These are phyloP conservation scores for Castanopsis chinensis DNA, from an alignment of 306 rosid genomes.

Conservation along the genomic window DNA sequence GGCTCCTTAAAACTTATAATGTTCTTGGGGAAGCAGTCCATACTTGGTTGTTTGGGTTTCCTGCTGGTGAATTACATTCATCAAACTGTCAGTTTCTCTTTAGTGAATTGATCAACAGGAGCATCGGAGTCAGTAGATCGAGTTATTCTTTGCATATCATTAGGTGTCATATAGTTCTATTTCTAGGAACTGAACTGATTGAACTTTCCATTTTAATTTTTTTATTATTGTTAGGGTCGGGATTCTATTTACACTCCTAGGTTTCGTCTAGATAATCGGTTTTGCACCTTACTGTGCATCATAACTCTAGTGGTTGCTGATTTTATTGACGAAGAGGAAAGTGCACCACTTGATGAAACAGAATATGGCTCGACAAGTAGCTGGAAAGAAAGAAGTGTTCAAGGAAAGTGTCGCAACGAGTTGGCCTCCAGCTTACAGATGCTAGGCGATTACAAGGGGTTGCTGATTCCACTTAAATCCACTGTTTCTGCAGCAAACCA, in stretches of 20 bases:
- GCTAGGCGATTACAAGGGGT: slow-evolving; percentile 80
- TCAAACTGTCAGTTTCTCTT: not conserved
- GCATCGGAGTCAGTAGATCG: not conserved
- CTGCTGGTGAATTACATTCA: not conserved
- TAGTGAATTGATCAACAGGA: not conserved
- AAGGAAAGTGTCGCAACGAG: slow-evolving; percentile 58
- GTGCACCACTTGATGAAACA: slow-evolving; percentile 38
- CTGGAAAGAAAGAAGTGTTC: slow-evolving; percentile 57
- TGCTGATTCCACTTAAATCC: slow-evolving; percentile 78
- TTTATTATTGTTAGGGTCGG: slow-evolving; percentile 63
- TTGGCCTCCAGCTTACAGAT: slow-evolving; percentile 76
- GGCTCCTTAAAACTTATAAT: not conserved
- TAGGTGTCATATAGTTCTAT: not conserved
- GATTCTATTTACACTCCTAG: slow-evolving; percentile 88
- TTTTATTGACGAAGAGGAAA: slow-evolving; percentile 86
- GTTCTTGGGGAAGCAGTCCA: not conserved
- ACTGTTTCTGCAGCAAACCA: slow-evolving; percentile 75
- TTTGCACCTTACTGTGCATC: slow-evolving; percentile 81
- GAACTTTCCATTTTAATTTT: not conserved
- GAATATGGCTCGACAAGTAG: slow-evolving; percentile 38
- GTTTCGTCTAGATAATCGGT: slow-evolving; percentile 86
- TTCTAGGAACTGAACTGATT: not conserved
- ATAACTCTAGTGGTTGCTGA: slow-evolving; percentile 75
- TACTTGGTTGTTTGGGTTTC: not conserved
- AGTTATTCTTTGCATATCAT: not conserved